phyloP scores from a whole-genome alignment of 2,329 filamentous ascomycete genomes.

The Penicillium sp. region DNA sequence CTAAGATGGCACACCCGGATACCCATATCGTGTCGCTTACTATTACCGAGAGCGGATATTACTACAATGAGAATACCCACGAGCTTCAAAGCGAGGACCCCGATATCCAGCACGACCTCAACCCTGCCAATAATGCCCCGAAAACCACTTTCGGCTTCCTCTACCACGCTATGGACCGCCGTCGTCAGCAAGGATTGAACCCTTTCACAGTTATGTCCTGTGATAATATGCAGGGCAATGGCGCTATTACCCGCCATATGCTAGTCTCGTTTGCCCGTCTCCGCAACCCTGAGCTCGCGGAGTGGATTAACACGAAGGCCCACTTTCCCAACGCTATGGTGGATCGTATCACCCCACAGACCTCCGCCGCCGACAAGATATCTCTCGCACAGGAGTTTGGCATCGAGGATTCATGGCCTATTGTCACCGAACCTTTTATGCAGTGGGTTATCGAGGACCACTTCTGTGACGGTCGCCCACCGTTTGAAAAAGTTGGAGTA shows the following conservation, averaged over 20 bases:
- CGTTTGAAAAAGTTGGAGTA: slow-evolving; percentile 54
- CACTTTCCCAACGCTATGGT: slow-evolving; percentile 58
- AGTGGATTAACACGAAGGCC: slow-evolving; percentile 51
- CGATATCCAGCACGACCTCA: slow-evolving; percentile 52
- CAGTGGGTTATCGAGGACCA: slow-evolving; percentile 58
- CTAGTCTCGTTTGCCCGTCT: slow-evolving; percentile 52
- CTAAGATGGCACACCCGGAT: slow-evolving; percentile 57
- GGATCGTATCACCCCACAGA: slow-evolving; percentile 56
- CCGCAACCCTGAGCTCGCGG: slow-evolving; percentile 49
- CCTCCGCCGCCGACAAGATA: slow-evolving; percentile 46
- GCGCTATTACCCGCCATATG: slow-evolving; percentile 54
- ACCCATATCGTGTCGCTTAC: slow-evolving; percentile 57
- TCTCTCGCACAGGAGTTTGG: slow-evolving; percentile 47
- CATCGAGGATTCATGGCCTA: slow-evolving; percentile 54
- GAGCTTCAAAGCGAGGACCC: slow-evolving; percentile 50
- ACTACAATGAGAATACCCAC: slow-evolving; percentile 60
- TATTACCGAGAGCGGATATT: slow-evolving; percentile 59
- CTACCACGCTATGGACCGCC: slow-evolving; percentile 52
- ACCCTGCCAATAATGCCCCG: slow-evolving; percentile 43
- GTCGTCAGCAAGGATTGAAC: slow-evolving; percentile 47
- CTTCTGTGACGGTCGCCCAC: slow-evolving; percentile 52
- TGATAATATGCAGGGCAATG: slow-evolving; percentile 60
- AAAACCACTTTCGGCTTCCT: slow-evolving; percentile 55
- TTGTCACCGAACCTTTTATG: slow-evolving; percentile 58
- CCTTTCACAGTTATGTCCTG: slow-evolving; percentile 58